A percentile compares a stretch with the other conserved stretches of the same genome.
phyloP scores from a whole-genome alignment of 2,329 filamentous ascomycete species.

The Bipolaris sorokiniana region DNA sequence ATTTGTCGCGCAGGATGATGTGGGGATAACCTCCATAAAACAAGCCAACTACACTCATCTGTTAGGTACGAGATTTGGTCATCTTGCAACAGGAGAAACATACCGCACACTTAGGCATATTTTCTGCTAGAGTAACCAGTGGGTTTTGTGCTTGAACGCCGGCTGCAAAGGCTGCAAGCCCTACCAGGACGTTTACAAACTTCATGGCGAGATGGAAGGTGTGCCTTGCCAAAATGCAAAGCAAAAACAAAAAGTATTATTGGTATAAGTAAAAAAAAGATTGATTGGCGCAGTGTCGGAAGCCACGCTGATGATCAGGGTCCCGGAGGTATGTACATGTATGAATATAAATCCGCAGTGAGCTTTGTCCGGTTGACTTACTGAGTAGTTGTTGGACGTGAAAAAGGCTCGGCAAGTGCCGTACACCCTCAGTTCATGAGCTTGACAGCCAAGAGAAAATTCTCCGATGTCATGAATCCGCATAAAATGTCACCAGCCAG shows the following conservation, averaged over 20 bases:
- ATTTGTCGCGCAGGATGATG: conserved; percentile 48
- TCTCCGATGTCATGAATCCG: conserved; percentile 10
- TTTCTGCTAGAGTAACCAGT: conserved; percentile 17
- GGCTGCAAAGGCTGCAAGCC: conserved; percentile 10
- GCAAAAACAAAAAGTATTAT: background rate
- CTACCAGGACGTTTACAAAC: conserved; percentile 4
- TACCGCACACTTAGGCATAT: conserved; percentile 29
- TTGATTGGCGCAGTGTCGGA: background rate
- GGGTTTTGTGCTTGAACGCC: conserved; percentile 19
- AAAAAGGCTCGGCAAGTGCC: conserved; percentile 5
- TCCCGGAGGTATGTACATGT: conserved; percentile 5
- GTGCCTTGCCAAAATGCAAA: background rate
- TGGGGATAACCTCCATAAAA: conserved; percentile 31
- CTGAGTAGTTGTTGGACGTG: conserved; percentile 3
- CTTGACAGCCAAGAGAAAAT: conserved; percentile 9
- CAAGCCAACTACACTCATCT: conserved; percentile 23
- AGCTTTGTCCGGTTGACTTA: background rate
- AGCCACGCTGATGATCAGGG: background rate
- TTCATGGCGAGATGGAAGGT: conserved; percentile 13
- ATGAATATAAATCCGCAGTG: conserved; percentile 7
- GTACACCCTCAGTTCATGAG: background rate
- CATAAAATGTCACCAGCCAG: conserved; percentile 1
- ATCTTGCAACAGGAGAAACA: background rate
- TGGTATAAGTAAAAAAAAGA: background rate
- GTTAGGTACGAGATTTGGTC: conserved; percentile 4